phyloP scores from a whole-genome alignment of 2,329 filamentous ascomycete species.

The Ascomycota sp. region DNA sequence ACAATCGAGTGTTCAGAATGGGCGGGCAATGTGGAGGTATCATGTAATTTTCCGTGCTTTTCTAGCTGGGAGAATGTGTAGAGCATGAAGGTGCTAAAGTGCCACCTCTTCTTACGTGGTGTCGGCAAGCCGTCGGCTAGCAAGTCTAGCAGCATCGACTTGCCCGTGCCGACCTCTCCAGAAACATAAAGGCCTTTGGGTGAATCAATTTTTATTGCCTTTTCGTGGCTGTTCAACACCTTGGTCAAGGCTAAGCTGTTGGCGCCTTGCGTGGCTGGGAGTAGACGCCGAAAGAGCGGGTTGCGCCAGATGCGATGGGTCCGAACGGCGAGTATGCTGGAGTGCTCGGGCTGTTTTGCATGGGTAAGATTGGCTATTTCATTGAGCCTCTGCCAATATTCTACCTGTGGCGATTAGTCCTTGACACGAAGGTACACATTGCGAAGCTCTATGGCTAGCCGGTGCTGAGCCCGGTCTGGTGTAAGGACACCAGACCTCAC shows the following conservation, averaged over 20 bases:
- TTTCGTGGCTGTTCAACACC: conserved; percentile 49
- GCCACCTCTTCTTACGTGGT: conserved; percentile 52
- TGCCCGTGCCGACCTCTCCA: conserved; percentile 66
- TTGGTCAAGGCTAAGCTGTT: conserved; percentile 45
- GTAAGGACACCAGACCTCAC: conserved; percentile 44
- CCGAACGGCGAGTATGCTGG: conserved; percentile 22
- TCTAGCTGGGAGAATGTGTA: conserved; percentile 56
- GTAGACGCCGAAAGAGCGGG: conserved; percentile 37
- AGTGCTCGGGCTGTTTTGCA: conserved; percentile 9
- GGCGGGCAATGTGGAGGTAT: conserved; percentile 3
- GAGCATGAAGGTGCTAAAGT: conserved; percentile 77
- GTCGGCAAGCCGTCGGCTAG: conserved; percentile 62
- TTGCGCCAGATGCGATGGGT: conserved; percentile 37
- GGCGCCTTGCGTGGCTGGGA: conserved; percentile 31
- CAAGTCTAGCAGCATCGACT: conserved; percentile 68
- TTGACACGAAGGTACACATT: conserved; percentile 57
- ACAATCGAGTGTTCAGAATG: conserved; percentile 44
- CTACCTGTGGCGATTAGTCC: conserved; percentile 53
- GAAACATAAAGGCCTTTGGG: conserved; percentile 59
- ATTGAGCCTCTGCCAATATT: conserved; percentile 46
- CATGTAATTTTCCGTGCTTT: conserved; percentile 27
- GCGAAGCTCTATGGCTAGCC: conserved; percentile 54
- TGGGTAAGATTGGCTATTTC: conserved; percentile 32
- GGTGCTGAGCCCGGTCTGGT: conserved; percentile 52
- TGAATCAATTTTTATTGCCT: conserved; percentile 49